phyloP scores from a whole-genome alignment of 78 protist genomes.

The slime mould (Dictyostelium discoideum) region DNA sequence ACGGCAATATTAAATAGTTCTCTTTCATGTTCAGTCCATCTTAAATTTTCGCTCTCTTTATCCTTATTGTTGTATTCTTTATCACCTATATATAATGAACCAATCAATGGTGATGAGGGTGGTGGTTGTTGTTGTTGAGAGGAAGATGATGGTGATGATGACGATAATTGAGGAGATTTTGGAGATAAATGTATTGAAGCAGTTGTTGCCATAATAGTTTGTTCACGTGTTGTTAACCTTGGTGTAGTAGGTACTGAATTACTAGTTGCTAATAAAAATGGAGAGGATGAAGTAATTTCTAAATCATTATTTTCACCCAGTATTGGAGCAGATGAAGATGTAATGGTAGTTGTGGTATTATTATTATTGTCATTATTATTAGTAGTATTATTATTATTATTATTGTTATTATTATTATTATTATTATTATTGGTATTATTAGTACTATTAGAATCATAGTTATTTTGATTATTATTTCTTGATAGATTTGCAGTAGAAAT shows the following conservation, averaged over 20 bases:
- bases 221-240: slow-evolving; percentile 61
- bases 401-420: neutral
- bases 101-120: neutral
- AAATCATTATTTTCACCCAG: neutral
- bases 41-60: neutral
- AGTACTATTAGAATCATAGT: neutral
- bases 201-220: slow-evolving; percentile 29
- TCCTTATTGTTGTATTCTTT: neutral
- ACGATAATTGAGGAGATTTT: neutral
- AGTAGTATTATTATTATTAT: neutral
- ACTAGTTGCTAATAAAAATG: neutral
- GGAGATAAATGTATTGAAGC: neutral
- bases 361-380: neutral
- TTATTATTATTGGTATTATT: neutral
- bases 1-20: slow-evolving; percentile 4
- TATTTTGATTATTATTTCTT: no score
- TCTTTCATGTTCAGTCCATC: slow-evolving; percentile 57
- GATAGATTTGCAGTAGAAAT: neutral
- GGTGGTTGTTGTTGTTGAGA: neutral
- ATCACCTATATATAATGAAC: neutral
- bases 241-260: slow-evolving; percentile 31
- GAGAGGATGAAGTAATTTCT: neutral
- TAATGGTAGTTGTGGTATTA: neutral
- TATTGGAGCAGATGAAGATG: neutral
- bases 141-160: neutral